Evolutionary conservation across 106 monocot genomes (phyloP).

Genomic region (Dendrobium catenatum): DNA sequence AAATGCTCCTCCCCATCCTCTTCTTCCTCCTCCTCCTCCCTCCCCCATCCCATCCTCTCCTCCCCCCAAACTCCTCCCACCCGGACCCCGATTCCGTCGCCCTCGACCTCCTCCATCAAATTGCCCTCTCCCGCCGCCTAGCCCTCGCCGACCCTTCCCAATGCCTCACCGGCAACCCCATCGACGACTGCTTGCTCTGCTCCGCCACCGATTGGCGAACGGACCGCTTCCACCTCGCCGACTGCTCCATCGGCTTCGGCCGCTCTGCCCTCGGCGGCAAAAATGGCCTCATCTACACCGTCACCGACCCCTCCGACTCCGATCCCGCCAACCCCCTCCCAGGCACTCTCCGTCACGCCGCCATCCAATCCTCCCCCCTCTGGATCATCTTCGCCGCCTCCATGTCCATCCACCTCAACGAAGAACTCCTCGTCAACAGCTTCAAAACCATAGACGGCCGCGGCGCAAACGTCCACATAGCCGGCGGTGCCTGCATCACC

Average conservation of each 20-base stretch:
- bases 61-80: slow-evolving; percentile 2
- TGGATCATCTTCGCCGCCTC: slow-evolving; percentile 66
- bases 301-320: slow-evolving; percentile 55
- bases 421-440: slow-evolving; percentile 73
- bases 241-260: slow-evolving; percentile 77
- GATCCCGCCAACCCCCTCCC: slow-evolving; percentile 44
- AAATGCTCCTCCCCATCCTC: neutral
- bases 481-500: slow-evolving; percentile 68
- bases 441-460: slow-evolving; percentile 84
- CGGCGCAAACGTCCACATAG: slow-evolving; percentile 54
- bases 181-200: slow-evolving; percentile 87
- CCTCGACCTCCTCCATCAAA: slow-evolving; percentile 8
- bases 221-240: slow-evolving; percentile 66
- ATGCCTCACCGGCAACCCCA: slow-evolving; percentile 72
- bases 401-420: slow-evolving; percentile 51
- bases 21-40: neutral
- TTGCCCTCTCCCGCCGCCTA: slow-evolving; percentile 8
- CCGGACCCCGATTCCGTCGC: slow-evolving; percentile 23
- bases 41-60: neutral
- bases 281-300: slow-evolving; percentile 49
- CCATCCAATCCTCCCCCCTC: slow-evolving; percentile 56
- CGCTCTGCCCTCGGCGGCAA: slow-evolving; percentile 53
- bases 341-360: slow-evolving; percentile 68
- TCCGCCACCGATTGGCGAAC: slow-evolving; percentile 37
- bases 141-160: slow-evolving; percentile 3